Percentiles rank a stretch among this genome's conserved stretches.
Evolutionary conservation across 345 rosid genomes (phyloP).

Genomic region (Eucalyptus cloeziana): DNA sequence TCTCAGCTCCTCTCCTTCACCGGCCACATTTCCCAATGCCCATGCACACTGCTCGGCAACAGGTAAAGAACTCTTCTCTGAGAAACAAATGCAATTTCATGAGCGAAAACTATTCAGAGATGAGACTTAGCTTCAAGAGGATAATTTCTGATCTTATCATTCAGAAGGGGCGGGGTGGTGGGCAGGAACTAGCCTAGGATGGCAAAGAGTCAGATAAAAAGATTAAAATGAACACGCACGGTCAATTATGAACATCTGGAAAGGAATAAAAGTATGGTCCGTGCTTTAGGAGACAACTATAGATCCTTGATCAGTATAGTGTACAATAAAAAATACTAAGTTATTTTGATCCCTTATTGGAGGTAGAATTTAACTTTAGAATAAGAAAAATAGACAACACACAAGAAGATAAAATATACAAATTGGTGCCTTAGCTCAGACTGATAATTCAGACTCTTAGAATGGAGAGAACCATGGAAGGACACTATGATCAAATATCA

Average conservation of each 20-base stretch:
- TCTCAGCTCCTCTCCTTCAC: conserved; percentile 93
- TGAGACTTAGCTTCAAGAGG: not conserved
- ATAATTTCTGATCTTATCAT: not conserved
- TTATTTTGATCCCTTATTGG: not conserved
- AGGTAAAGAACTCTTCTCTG: conserved; percentile 81
- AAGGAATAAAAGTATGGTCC: not conserved
- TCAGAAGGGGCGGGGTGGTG: not conserved
- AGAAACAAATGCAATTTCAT: not conserved
- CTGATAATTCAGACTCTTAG: not conserved
- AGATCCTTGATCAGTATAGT: not conserved
- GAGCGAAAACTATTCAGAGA: not conserved
- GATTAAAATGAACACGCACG: not conserved
- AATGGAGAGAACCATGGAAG: not conserved
- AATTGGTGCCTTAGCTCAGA: not conserved
- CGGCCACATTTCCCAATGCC: conserved; percentile 98
- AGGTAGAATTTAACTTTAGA: not conserved
- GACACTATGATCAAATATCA: not conserved
- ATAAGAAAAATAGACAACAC: not conserved
- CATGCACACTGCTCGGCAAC: conserved; percentile 98
- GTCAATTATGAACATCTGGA: not conserved
- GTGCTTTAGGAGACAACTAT: not conserved
- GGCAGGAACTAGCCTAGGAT: not conserved
- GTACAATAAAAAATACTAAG: not conserved
- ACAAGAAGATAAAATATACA: not conserved
- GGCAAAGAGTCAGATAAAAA: not conserved